Evolutionary conservation across 331 rosid species (phyloP), one percentile per base, ranked within the genome.

Genomic region (Erythrophleum ivorense): DNA sequence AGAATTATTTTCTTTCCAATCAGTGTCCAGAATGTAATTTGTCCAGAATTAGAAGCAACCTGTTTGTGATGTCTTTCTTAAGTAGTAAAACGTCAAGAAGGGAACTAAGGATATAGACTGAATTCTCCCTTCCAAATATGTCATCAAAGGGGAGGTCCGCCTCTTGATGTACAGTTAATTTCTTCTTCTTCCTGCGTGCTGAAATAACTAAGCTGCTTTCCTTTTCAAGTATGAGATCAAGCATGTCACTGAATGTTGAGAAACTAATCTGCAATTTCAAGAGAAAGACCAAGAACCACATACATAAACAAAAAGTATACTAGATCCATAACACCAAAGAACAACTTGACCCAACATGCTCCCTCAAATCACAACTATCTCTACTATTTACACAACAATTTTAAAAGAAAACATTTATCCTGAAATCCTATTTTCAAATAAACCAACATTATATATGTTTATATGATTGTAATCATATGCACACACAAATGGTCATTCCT

Each of bases 61-160:
- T 93, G 86, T 86, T 79, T 75, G 77, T 83, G 38, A 90, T 87
- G 85, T 89, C 91, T 79, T 91, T 95, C 92, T 93, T 93, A 79
- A 91, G 76, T n/a, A 95, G 89, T 83, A 95, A 86, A 83, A 95
- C 85, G 82, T 92, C 98, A 84, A 95, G 90, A 77, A 95, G 84
- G 71, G 98, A 88, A 80, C 94, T 79, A 64, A 95, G 90, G 63
- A 84, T 78, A 86, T 84, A 71, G 78, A 86, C 65, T 33, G 89
- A 81, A 79, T 70, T 83, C 50, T 81, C 92, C 77, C 89, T 81
- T 76, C 70, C 78, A 82, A 81, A 78, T 48, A 89, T 82, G 81
- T 52, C 84, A 66, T 82, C 76, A n/a, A 21, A 21, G 60, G 75
- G 81, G 31, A 63, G 57, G 73, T 74, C 84, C 48, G 87, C 88